These are phyloP conservation scores for Boletales sp. DNA, from an alignment of 768 basidiomycete species.

Conservation along the genomic window DNA sequence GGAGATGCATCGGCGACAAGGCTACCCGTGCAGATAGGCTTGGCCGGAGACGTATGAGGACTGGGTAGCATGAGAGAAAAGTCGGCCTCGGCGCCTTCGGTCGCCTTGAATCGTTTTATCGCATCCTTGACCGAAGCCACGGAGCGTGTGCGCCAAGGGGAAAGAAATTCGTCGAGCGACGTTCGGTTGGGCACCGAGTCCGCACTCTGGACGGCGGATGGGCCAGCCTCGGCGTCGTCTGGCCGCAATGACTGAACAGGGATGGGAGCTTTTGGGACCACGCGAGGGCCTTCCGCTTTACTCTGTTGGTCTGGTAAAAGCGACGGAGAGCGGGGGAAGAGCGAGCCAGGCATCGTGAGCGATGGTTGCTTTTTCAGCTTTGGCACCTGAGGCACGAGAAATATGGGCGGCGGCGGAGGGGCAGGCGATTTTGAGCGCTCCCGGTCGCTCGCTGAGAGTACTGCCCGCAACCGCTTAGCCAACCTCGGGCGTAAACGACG, in stretches of 20 bases:
- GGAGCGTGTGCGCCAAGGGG: slow-evolving; percentile 32
- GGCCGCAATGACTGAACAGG: background rate
- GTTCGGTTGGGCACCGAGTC: background rate
- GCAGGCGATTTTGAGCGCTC: slow-evolving; percentile 22
- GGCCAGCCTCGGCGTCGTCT: slow-evolving; percentile 11
- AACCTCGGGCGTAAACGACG: background rate
- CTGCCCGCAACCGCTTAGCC: slow-evolving; percentile 14
- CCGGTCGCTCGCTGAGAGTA: slow-evolving; percentile 17
- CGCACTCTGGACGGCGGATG: slow-evolving; percentile 2
- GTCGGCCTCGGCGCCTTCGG: slow-evolving; percentile 43
- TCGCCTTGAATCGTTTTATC: slow-evolving; percentile 43
- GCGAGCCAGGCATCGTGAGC: slow-evolving; percentile 73
- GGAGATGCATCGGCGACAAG: slow-evolving; percentile 15
- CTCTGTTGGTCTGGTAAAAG: slow-evolving; percentile 41
- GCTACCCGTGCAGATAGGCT: slow-evolving; percentile 23
- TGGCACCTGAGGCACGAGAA: slow-evolving; percentile 30
- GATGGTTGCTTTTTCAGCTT: slow-evolving; percentile 35
- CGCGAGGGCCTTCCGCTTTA: no score
- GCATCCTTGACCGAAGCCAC: slow-evolving; percentile 47
- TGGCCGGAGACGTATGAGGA: slow-evolving; percentile 34
- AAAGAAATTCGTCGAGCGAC: slow-evolving; percentile 16
- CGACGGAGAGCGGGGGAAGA: slow-evolving; percentile 73
- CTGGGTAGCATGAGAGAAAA: slow-evolving; percentile 52
- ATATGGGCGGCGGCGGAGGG: slow-evolving; percentile 5
- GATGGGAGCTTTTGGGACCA: background rate